A percentile compares a stretch with the other conserved stretches of the same genome.
Evolutionary conservation across 2,329 filamentous ascomycete genomes (phyloP).

Genomic region (Polytolypa hystricis): DNA sequence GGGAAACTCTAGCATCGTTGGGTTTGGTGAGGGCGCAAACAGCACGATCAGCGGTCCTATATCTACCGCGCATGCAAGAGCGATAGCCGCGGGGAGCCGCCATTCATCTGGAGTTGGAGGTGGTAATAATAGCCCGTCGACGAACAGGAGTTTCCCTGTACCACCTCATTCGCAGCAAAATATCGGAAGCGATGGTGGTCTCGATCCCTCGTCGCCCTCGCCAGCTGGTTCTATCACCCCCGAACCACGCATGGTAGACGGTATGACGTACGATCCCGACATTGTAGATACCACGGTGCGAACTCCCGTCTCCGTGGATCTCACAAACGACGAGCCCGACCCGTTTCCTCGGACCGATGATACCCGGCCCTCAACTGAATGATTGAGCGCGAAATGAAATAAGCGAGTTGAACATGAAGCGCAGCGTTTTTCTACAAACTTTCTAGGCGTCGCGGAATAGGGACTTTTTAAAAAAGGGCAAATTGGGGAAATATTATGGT

Average conservation of each 20-base stretch:
- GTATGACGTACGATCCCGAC: slow-evolving; percentile 51
- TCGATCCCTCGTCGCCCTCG: slow-evolving; percentile 27
- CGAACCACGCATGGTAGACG: slow-evolving; percentile 52
- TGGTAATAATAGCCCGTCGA: slow-evolving; percentile 29
- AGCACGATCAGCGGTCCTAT: slow-evolving; percentile 72
- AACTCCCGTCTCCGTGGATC: slow-evolving; percentile 42
- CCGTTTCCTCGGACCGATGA: too few relatives aligned
- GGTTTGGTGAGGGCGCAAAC: slow-evolving; percentile 83
- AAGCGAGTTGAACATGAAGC: too few relatives aligned
- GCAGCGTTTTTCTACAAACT: too few relatives aligned
- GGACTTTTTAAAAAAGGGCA: too few relatives aligned
- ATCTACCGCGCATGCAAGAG: slow-evolving; percentile 45
- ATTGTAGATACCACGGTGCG: slow-evolving; percentile 55
- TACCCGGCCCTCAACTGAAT: too few relatives aligned
- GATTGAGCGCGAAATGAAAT: too few relatives aligned
- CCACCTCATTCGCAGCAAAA: slow-evolving; percentile 19
- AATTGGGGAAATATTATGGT: too few relatives aligned
- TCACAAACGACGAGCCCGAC: too few relatives aligned
- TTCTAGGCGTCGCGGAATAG: too few relatives aligned
- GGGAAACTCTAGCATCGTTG: slow-evolving; percentile 70
- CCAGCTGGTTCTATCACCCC: slow-evolving; percentile 28
- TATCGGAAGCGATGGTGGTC: slow-evolving; percentile 32
- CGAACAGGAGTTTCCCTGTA: slow-evolving; percentile 20
- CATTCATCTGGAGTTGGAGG: slow-evolving; percentile 23
- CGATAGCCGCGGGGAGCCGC: slow-evolving; percentile 18